Percentiles rank a stretch among this genome's conserved stretches.
These are phyloP conservation scores for Hypoxylon rickii DNA, from an alignment of 495 filamentous ascomycete genomes.

Conservation along the genomic window DNA sequence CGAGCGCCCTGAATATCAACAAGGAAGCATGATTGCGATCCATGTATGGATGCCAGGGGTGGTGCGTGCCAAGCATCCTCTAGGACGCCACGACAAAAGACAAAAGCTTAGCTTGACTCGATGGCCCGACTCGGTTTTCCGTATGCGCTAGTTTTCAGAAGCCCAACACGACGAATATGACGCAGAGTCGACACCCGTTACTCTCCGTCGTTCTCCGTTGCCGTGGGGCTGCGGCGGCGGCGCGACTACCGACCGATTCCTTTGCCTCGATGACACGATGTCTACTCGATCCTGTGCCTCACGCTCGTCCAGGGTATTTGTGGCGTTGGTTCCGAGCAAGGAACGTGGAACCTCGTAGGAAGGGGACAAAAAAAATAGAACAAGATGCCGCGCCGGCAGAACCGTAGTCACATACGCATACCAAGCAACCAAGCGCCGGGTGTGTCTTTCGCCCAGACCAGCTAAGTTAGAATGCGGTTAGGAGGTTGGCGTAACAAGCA, in stretches of 20 bases:
- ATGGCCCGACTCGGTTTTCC: background rate
- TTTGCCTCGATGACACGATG: no score
- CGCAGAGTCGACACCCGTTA: no score
- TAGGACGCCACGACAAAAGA: background rate
- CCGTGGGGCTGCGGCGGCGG: no score
- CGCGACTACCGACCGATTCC: no score
- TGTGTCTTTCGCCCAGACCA: constrained; percentile 19
- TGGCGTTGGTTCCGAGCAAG: no score
- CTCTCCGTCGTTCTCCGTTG: no score
- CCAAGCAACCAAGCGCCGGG: constrained; percentile 18
- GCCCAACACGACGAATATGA: no score
- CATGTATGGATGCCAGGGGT: background rate
- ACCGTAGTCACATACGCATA: background rate
- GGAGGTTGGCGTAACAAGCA: constrained; percentile 7
- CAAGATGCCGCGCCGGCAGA: constrained; percentile 25
- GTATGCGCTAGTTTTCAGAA: background rate
- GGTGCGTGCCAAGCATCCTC: constrained; percentile 12
- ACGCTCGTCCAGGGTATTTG: no score
- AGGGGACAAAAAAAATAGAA: constrained; percentile 5
- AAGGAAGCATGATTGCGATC: background rate
- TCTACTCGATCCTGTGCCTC: no score
- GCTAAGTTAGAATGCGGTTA: constrained; percentile 16
- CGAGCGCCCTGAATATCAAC: no score
- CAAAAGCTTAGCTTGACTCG: constrained; percentile 23
- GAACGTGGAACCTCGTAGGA: background rate